These are phyloP conservation scores for Bipolaris cookei DNA, from an alignment of 2,329 filamentous ascomycete genomes.

Conservation along the genomic window DNA sequence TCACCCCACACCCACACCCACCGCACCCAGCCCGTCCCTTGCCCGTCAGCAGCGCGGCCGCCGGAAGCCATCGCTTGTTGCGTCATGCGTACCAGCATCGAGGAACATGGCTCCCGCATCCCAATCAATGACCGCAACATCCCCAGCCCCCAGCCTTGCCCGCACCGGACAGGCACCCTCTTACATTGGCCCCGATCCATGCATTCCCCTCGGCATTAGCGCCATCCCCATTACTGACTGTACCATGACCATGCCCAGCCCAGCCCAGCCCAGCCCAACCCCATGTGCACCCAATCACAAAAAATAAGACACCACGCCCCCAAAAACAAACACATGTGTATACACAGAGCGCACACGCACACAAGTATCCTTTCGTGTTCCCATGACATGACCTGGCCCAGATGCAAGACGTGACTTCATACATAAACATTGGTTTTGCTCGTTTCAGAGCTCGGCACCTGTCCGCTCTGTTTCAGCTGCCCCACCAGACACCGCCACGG, in stretches of 20 bases:
- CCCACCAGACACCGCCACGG: slow-evolving; percentile 25
- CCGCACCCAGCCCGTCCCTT: background rate
- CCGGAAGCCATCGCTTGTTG: slow-evolving; percentile 11
- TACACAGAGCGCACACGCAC: no score
- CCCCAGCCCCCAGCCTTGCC: slow-evolving; percentile 9
- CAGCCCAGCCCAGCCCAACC: background rate
- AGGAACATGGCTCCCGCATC: slow-evolving; percentile 9
- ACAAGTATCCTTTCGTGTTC: background rate
- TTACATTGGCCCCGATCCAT: slow-evolving; percentile 12
- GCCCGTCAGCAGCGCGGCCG: background rate
- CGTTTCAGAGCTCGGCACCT: slow-evolving; percentile 18
- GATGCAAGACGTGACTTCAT: background rate
- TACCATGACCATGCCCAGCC: slow-evolving; percentile 2
- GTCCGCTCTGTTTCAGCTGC: slow-evolving; percentile 8
- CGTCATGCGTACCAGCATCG: slow-evolving; percentile 21
- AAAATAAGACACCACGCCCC: background rate
- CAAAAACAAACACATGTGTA: no score
- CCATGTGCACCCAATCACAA: background rate
- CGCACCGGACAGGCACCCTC: background rate
- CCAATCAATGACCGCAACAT: slow-evolving; percentile 1
- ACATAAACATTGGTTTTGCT: slow-evolving; percentile 5
- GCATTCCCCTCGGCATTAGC: no score
- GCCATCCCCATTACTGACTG: background rate
- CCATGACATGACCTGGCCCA: background rate
- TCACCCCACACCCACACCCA: background rate